These are phyloP conservation scores for Aureobasidium namibiae DNA, from an alignment of 2,329 filamentous ascomycete species.

Conservation along the genomic window DNA sequence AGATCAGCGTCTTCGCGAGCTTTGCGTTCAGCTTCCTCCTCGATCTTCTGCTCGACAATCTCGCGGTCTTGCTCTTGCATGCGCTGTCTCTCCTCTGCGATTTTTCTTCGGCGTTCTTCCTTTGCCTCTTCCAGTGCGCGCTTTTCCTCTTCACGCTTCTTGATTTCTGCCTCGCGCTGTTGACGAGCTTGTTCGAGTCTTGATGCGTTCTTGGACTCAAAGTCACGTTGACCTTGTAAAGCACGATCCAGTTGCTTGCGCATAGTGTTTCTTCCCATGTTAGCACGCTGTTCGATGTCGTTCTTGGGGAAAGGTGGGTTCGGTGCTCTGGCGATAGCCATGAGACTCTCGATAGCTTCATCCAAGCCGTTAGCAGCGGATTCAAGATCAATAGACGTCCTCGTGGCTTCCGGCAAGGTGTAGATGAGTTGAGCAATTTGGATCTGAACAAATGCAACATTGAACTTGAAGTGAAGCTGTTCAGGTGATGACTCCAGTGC, in stretches of 20 bases:
- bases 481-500: slow-evolving; percentile 72
- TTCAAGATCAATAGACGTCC: slow-evolving; percentile 72
- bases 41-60: slow-evolving; percentile 60
- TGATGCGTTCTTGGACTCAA: slow-evolving; percentile 85
- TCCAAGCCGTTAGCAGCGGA: slow-evolving; percentile 74
- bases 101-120: slow-evolving; percentile 66
- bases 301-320: slow-evolving; percentile 79
- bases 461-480: slow-evolving; percentile 90
- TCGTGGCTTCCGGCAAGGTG: slow-evolving; percentile 63
- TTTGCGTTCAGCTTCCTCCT: slow-evolving; percentile 57
- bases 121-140: slow-evolving; percentile 60
- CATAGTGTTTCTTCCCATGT: slow-evolving; percentile 95
- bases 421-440: slow-evolving; percentile 80
- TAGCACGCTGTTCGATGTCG: slow-evolving; percentile 88
- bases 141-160: slow-evolving; percentile 68
- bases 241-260: slow-evolving; percentile 83
- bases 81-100: slow-evolving; percentile 75
- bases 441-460: slow-evolving; percentile 94
- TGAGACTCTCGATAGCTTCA: slow-evolving; percentile 67
- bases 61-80: slow-evolving; percentile 68
- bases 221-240: slow-evolving; percentile 75
- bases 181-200: slow-evolving; percentile 76
- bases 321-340: slow-evolving; percentile 50
- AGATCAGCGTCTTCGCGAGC: slow-evolving; percentile 60
- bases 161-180: slow-evolving; percentile 71